phyloP scores from a whole-genome alignment of 257 asterid species.

The Nicotiana tabacum region DNA sequence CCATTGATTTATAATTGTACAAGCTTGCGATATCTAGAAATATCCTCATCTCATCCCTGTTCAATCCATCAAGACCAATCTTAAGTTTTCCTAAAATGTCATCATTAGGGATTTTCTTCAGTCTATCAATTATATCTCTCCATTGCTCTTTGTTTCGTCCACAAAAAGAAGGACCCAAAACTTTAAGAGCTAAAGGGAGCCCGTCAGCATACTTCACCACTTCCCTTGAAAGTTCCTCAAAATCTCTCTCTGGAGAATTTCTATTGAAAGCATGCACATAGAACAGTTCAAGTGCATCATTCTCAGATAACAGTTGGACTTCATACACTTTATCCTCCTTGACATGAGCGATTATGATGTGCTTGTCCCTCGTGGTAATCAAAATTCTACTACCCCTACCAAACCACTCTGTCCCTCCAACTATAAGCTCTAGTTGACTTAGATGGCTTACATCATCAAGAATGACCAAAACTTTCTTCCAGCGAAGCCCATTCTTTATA shows the following conservation, averaged over 20 bases:
- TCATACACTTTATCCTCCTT: neutral
- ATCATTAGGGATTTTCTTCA: neutral
- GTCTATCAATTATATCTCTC: neutral
- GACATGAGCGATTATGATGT: neutral
- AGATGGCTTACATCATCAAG: slow-evolving; percentile 11
- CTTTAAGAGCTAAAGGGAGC: slow-evolving; percentile 16
- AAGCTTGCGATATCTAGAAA: neutral
- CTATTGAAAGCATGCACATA: neutral
- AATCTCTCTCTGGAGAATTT: neutral
- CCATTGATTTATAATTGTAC: too few relatives aligned
- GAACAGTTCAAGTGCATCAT: neutral
- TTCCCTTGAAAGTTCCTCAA: neutral
- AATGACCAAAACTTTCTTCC: neutral
- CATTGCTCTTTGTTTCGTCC: neutral
- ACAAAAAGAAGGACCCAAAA: slow-evolving; percentile 6
- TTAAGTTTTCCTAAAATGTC: neutral
- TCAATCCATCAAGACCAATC: neutral
- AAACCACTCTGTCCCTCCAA: neutral
- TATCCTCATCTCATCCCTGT: neutral
- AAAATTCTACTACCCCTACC: slow-evolving; percentile 3
- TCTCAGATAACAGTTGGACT: neutral
- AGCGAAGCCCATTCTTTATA: neutral
- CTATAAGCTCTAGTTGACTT: neutral
- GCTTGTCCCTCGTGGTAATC: slow-evolving; percentile 6
- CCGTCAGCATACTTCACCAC: neutral